Base-by-base conservation (phyloP, 2,329 filamentous ascomycete species). In the Fusarium burgessii region DNA sequence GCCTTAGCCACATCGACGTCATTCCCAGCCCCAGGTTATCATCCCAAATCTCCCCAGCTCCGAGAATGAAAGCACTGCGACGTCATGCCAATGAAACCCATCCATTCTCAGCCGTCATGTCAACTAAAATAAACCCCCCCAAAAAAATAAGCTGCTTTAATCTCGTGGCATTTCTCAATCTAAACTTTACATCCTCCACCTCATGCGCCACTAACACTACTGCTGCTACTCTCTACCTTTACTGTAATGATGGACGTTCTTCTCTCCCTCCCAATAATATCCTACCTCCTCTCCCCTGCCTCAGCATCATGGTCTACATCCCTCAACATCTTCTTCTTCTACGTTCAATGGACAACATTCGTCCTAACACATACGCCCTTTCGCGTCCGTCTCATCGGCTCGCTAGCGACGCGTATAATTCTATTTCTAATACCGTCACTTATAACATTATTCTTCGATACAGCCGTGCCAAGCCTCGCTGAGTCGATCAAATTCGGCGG, bases 261-360 rank as follows among this genome's bases (percentile, higher is more conserved):
- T 51, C 84, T 95, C 62, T 93, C 92, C 3, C 85, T 95, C 40
- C 92, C 92, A 3, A 87, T 93, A 70, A 81, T 93, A 42, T 92
- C 91, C 32, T 92, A 91, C 76, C 84, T 92, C 74, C 83, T 90
- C 51, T 86, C 89, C 23, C 88, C 89, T 4, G 84, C 87, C 49
- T 79, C 90, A 62, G 87, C 89, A 10, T 91, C 92, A 10, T 94
- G 92, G 83, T 91, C 86, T 17, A 95, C 94, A 3, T 94, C 91
- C 2, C 84, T 97, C 70, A 97, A 96, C 79, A 83, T 97, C 27
- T 83, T 97, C 68, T 95, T 97, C 84, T 96, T 97, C 81, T 95
- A 94, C 80, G 88, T 97, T 83, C 95, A 93, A 74, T 97, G 94
- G 94, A 90, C 90, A 9, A 95, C 93, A 0, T 86, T 98, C 35